Evolutionary conservation across 768 basidiomycete species (phyloP).

Genomic region (Leccinum subtestaceum): DNA sequence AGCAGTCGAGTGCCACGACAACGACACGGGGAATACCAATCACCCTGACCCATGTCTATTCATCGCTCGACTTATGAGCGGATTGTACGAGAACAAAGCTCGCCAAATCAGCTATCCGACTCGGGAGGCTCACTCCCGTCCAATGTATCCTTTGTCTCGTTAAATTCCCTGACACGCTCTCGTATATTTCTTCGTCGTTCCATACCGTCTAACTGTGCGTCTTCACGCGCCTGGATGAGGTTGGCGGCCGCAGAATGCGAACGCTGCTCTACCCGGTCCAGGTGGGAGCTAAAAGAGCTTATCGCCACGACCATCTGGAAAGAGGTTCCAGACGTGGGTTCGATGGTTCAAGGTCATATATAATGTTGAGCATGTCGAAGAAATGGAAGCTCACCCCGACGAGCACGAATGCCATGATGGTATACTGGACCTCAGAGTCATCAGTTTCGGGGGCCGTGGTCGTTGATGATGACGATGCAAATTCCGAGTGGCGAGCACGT

Average conservation of each 20-base stretch:
- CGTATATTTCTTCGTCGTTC: slow-evolving; percentile 52
- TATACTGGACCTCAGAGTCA: slow-evolving; percentile 11
- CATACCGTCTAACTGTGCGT: slow-evolving; percentile 53
- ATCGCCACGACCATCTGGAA: slow-evolving; percentile 9
- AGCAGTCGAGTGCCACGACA: not conserved
- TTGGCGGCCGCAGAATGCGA: slow-evolving; percentile 49
- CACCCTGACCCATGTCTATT: not conserved
- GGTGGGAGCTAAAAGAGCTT: slow-evolving; percentile 17
- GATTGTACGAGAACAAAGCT: not conserved
- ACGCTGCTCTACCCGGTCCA: slow-evolving; percentile 44
- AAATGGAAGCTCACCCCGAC: slow-evolving; percentile 12
- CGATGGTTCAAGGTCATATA: not conserved
- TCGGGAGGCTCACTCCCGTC: not conserved
- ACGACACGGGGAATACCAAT: not conserved
- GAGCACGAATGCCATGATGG: slow-evolving; percentile 11
- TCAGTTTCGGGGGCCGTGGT: not conserved
- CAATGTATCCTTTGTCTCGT: slow-evolving; percentile 13
- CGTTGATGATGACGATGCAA: slow-evolving; percentile 26
- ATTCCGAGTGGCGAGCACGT: slow-evolving; percentile 32
- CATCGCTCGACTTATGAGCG: not conserved
- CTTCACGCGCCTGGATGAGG: slow-evolving; percentile 55
- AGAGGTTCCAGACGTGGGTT: not conserved
- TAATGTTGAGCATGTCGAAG: not conserved
- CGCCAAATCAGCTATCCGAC: not conserved
- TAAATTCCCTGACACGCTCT: slow-evolving; percentile 40